A percentile compares a stretch with the other conserved stretches of the same genome.
These are phyloP conservation scores for Hyaloperonospora brassicae DNA, from an alignment of 352 stramenopile species.

Conservation along the genomic window DNA sequence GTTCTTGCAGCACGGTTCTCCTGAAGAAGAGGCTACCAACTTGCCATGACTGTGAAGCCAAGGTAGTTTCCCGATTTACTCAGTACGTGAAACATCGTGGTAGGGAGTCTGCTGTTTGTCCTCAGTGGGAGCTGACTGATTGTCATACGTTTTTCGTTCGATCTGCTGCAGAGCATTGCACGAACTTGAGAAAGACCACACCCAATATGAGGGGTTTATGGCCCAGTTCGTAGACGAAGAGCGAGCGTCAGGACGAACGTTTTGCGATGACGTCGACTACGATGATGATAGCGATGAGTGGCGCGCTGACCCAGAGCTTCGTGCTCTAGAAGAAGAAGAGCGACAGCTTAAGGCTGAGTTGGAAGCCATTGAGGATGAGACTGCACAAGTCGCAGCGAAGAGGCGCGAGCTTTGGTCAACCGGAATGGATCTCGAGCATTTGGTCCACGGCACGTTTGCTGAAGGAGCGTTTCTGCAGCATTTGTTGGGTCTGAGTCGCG, in stretches of 20 bases:
- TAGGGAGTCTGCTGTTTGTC: not conserved
- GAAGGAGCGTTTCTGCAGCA: slow-evolving; percentile 76
- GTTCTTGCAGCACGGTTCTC: slow-evolving; percentile 36
- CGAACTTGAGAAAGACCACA: slow-evolving; percentile 34
- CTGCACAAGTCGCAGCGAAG: slow-evolving; percentile 40
- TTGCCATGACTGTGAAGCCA: slow-evolving; percentile 62
- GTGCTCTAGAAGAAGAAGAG: slow-evolving; percentile 59
- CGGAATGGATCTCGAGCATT: slow-evolving; percentile 56
- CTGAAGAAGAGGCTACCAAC: slow-evolving; percentile 66
- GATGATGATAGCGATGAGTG: slow-evolving; percentile 26
- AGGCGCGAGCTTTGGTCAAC: slow-evolving; percentile 68
- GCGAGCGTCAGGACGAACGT: slow-evolving; percentile 9
- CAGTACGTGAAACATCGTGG: slow-evolving; percentile 30
- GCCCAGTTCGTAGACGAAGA: slow-evolving; percentile 38
- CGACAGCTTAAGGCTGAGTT: slow-evolving; percentile 42
- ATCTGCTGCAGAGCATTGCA: slow-evolving; percentile 29
- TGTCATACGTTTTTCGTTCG: slow-evolving; percentile 5
- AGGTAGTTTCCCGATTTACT: slow-evolving; percentile 42
- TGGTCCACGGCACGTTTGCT: slow-evolving; percentile 62
- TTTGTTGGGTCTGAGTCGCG: slow-evolving; percentile 54
- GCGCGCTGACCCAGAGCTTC: slow-evolving; percentile 40
- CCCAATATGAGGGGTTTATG: slow-evolving; percentile 55
- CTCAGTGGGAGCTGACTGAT: slow-evolving; percentile 3
- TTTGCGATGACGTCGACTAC: slow-evolving; percentile 25
- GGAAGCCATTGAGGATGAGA: slow-evolving; percentile 51